Conservation (phyloP, 2,329 filamentous ascomycete species). For the Tolypocladium ophioglossoides region DNA sequence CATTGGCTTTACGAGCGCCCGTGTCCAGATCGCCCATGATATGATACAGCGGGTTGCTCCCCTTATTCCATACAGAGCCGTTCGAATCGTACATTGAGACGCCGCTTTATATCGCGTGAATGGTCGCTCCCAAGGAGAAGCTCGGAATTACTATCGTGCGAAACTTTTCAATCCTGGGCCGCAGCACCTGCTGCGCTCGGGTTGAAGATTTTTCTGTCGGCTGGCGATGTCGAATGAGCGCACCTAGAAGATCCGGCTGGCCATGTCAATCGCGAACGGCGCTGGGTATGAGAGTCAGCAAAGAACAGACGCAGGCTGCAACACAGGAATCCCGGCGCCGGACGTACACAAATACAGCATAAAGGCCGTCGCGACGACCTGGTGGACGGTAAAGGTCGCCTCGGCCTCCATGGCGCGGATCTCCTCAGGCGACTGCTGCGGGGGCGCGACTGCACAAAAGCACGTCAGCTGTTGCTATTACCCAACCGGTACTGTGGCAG, state of each 20-base stretch:
- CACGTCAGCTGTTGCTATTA: slow-evolving; percentile 11
- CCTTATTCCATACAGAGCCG: not conserved
- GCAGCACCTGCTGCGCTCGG: not conserved
- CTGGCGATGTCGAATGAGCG: not conserved
- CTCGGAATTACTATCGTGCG: not conserved
- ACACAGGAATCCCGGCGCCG: not conserved
- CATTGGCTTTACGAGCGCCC: not conserved
- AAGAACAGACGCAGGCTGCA: not conserved
- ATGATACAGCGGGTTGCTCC: not conserved
- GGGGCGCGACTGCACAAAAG: slow-evolving; percentile 46
- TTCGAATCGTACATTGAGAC: not conserved
- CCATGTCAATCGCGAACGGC: slow-evolving; percentile 47
- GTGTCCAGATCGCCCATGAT: not conserved
- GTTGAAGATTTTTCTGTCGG: not conserved
- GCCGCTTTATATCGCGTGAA: not conserved
- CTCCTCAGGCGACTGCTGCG: slow-evolving; percentile 60
- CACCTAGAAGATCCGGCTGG: slow-evolving; percentile 31
- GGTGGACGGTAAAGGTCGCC: slow-evolving; percentile 57
- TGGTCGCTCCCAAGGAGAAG: not conserved
- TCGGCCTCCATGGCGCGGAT: slow-evolving; percentile 58
- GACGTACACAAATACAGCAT: slow-evolving; percentile 67
- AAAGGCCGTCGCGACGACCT: slow-evolving; percentile 53
- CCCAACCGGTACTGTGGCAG: slow-evolving; percentile 1
- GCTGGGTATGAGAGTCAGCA: slow-evolving; percentile 25
- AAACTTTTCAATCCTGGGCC: not conserved